Evolutionary conservation across 2,329 filamentous ascomycete genomes (phyloP), one percentile per base, ranked within the genome.

Genomic region (Drechslera avenae): DNA sequence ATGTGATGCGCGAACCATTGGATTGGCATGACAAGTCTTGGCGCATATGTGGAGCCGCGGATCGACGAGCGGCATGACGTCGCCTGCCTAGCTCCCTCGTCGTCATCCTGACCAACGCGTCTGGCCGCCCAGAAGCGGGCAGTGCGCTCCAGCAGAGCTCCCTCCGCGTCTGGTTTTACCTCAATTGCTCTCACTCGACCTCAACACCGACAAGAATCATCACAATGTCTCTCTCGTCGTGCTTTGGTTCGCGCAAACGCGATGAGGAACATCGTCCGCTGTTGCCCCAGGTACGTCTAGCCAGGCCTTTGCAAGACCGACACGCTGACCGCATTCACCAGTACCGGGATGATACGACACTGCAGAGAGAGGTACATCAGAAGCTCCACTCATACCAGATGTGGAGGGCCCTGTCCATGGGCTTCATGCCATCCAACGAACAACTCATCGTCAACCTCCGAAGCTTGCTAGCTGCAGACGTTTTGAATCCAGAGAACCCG

Each of bases 311-410:
- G 6, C 19, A 30, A 46, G 10, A 30, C 23, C 6, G 13, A 39
- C 35, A n/a, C 32, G 21, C 46, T 54, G 19, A 46, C 6, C 10
- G n/a, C 17, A 7, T 21, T 17, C 5, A 3, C 8, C 21, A 63
- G 60, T 94, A 94, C 79, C 80, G 86, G 64, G 88, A 95, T 73
- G 90, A 94, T 65, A 96, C 92, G 1, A 76, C 80, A 26, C 78
- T 92, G 46, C 63, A 66, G 80, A 81, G 86, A 39, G 81, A 86
- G 64, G 81, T 96, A 51, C 90, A 93, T 67, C 86, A 93, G 73
- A 97, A 96, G 79, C 83, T 97, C 54, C 93, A 96, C 75, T 87
- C 87, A 19, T 97, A 96, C 70, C 91, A 96, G 79, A 96, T 96
- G 88, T 71, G 91, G 21, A 84, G 89, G 45, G 93, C 93, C 46